These are phyloP conservation scores for Leishmania tarentolae DNA, from an alignment of 208 protist genomes.

Conservation along the genomic window DNA sequence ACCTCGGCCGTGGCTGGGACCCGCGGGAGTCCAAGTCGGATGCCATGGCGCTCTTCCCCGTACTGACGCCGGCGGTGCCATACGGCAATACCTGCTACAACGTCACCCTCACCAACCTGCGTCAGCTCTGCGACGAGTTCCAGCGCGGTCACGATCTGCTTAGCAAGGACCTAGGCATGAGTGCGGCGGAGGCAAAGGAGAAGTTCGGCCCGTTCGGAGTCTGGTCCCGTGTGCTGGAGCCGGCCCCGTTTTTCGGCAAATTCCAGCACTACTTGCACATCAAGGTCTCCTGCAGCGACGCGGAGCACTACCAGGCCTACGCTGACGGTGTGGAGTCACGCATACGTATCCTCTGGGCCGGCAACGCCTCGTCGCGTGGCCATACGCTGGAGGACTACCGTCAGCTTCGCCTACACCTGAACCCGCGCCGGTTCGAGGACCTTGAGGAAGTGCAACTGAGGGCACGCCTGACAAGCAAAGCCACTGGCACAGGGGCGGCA, in stretches of 20 bases:
- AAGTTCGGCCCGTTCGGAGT: slow-evolving; percentile 71
- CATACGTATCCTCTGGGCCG: slow-evolving; percentile 85
- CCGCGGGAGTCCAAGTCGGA: slow-evolving; percentile 87
- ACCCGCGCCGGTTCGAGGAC: slow-evolving; percentile 82
- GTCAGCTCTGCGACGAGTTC: slow-evolving; percentile 95
- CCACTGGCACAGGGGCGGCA: not conserved
- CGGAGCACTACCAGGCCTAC: slow-evolving; percentile 83
- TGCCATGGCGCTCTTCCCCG: slow-evolving; percentile 95
- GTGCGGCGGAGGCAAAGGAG: slow-evolving; percentile 51
- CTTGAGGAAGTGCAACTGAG: slow-evolving; percentile 72
- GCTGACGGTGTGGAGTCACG: slow-evolving; percentile 86
- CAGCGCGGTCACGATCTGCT: slow-evolving; percentile 88
- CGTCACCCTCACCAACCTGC: slow-evolving; percentile 94
- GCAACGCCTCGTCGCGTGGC: slow-evolving; percentile 70
- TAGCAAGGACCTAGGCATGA: slow-evolving; percentile 41
- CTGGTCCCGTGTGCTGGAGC: slow-evolving; percentile 83
- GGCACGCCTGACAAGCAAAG: slow-evolving; percentile 26
- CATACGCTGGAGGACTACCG: slow-evolving; percentile 74
- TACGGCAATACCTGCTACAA: slow-evolving; percentile 98
- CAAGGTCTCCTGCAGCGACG: slow-evolving; percentile 69
- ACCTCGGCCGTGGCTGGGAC: slow-evolving; percentile 83
- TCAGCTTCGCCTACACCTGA: slow-evolving; percentile 76
- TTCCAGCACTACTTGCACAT: slow-evolving; percentile 89
- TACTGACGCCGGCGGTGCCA: slow-evolving; percentile 98
- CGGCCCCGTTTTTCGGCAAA: slow-evolving; percentile 76